A percentile compares a stretch with the other conserved stretches of the same genome.
These are phyloP conservation scores for Pichia nakasei DNA, from an alignment of 805 yeast genomes.

Conservation along the genomic window DNA sequence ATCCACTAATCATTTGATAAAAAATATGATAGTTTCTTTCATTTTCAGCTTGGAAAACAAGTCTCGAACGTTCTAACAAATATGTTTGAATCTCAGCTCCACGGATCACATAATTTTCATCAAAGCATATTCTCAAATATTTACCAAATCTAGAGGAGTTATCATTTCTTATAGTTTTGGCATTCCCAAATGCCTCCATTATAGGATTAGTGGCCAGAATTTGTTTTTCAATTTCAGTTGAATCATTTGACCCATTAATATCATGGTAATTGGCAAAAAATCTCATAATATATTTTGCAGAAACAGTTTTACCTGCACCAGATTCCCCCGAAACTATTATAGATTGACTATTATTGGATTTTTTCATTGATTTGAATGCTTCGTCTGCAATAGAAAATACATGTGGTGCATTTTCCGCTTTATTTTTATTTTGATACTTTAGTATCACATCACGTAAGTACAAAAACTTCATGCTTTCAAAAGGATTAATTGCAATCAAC, in stretches of 20 bases:
- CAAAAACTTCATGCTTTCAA: conserved; percentile 79
- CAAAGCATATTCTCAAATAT: conserved; percentile 83
- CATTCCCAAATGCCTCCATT: conserved; percentile 98
- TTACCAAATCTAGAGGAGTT: conserved; percentile 97
- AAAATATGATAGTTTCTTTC: conserved; percentile 95
- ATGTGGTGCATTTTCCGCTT: conserved; percentile 95
- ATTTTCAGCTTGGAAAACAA: conserved; percentile 78
- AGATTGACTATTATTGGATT: conserved; percentile 78
- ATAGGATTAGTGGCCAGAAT: conserved; percentile 95
- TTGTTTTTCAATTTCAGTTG: conserved; percentile 70
- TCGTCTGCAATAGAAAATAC: conserved; percentile 96
- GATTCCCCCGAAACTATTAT: conserved; percentile 98
- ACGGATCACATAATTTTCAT: conserved; percentile 62
- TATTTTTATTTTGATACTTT: conserved; percentile 82
- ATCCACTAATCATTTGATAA: conserved; percentile 79
- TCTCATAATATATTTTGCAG: conserved; percentile 95
- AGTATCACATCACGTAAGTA: conserved; percentile 87
- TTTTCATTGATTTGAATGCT: conserved; percentile 88
- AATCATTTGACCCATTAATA: conserved; percentile 41
- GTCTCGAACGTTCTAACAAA: conserved; percentile 82
- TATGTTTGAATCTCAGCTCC: conserved; percentile 95
- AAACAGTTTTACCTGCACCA: conserved; percentile 97
- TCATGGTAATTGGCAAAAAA: conserved; percentile 89
- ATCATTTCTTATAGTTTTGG: conserved; percentile 93
- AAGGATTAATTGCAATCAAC: conserved; percentile 91